These are phyloP conservation scores for Xylariaceae sp. DNA, from an alignment of 2,329 filamentous ascomycete genomes.

Conservation along the genomic window DNA sequence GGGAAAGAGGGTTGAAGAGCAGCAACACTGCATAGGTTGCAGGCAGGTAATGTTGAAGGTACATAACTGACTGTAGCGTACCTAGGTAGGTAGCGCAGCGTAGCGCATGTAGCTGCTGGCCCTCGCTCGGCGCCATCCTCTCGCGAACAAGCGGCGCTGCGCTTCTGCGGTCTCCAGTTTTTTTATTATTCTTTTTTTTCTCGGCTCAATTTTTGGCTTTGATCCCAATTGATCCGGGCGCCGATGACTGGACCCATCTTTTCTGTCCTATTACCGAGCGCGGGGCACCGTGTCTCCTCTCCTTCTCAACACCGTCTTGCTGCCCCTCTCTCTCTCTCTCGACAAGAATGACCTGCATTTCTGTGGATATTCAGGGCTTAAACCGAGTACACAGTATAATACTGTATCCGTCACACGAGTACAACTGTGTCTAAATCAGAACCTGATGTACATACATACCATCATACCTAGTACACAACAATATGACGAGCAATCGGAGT, in stretches of 20 bases:
- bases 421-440: neutral
- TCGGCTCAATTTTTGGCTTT: conserved; percentile 24
- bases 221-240: conserved; percentile 28
- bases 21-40: conserved; percentile 15
- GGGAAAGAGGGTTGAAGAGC: conserved; percentile 25
- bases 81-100: neutral
- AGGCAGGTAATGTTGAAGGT: neutral
- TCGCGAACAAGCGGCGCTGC: neutral
- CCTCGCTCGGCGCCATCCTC: neutral
- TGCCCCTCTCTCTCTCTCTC: conserved; percentile 13
- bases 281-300: conserved; percentile 27
- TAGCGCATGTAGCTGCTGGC: neutral
- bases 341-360: conserved; percentile 5
- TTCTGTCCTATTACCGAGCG: conserved; percentile 20
- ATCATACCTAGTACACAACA: neutral
- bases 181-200: conserved; percentile 15
- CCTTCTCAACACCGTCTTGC: conserved; percentile 19
- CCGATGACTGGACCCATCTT: conserved; percentile 17
- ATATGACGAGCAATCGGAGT: neutral
- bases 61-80: neutral
- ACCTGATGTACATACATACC: neutral
- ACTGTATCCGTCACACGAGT: conserved; percentile 2
- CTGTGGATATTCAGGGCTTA: neutral
- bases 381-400: neutral
- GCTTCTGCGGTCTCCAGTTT: conserved; percentile 6